Base-by-base conservation (phyloP, 2,329 filamentous ascomycete species). In the Cephalotrichum gorgonifer region DNA sequence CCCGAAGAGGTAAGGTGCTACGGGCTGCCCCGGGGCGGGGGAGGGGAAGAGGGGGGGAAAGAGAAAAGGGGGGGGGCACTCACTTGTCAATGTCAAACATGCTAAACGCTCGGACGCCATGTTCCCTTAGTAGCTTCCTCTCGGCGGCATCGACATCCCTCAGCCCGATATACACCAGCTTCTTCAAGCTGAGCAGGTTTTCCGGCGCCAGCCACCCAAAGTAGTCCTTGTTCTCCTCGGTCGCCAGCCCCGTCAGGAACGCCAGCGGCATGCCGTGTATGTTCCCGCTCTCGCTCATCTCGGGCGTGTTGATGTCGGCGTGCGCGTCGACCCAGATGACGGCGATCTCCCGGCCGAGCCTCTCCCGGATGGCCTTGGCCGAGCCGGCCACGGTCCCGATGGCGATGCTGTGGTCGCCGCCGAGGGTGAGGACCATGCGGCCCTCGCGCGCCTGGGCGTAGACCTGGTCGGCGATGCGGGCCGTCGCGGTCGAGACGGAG, bases 321-420 rank as follows among this genome's bases (percentile, higher is more conserved):
- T 98, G 93, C 25, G 93, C 93, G 67, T 98, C 93, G 28, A 98
- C 93, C 93, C 93, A 98, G 65, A 98, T 94, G 51, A 98, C 88
- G 12, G 89, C 93, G 54, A 96, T 83, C 59, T 97, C 91, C 50
- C 85, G 77, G 48, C 70, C 79, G 51, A 95, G 71, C 17, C 91
- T 74, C 74, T 98, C 90, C 51, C 87, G 81, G 38, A 88, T 83
- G 0, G 91, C 93, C 70, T 85, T 87, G 31, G 90, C 87, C 1
- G 85, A 88, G 38, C 93, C 93, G 26, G 85, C 85, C 57, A 98
- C 81, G 44, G 88, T 95, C 54, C 93, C 93, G 58, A 98, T 94
- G 54, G 93, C 93, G 62, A 98, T 94, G 55, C 84, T 89, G 74
- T 98, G 93, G 70, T 98, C 93, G 48, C 93, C 93, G 50, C 93